Conservation (phyloP, 169 alveolate genomes). For the Plasmodium falciparum region DNA sequence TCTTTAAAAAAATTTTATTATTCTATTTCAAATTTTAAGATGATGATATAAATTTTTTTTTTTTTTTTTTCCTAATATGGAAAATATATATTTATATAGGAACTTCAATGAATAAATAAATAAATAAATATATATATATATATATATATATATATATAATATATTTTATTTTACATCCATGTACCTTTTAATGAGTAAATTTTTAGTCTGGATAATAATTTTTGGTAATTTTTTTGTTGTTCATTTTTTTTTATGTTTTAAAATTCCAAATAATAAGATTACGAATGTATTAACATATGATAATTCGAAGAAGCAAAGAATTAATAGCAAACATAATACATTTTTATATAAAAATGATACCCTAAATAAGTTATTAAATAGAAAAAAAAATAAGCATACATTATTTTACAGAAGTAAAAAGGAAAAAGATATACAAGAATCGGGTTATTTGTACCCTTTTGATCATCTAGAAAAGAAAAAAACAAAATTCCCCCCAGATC, state of each 20-base stretch:
- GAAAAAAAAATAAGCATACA: constrained; percentile 2
- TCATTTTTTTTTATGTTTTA: constrained; percentile 14
- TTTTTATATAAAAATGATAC: neutral
- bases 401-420: constrained; percentile 51
- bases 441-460: constrained; percentile 71
- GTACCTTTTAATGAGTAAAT: constrained; percentile 44
- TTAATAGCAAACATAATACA: neutral
- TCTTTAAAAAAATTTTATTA: too few relatives aligned
- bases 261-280: neutral
- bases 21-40: too few relatives aligned
- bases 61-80: neutral
- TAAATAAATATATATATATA: constrained; percentile 25
- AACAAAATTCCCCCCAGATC: constrained; percentile 74
- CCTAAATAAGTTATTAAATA: neutral
- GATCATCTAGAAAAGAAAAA: constrained; percentile 72
- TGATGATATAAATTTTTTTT: neutral
- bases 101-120: constrained; percentile 7
- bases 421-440: constrained; percentile 58
- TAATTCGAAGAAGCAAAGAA: neutral
- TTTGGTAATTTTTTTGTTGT: constrained; percentile 18
- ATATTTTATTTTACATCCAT: neutral
- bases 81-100: neutral
- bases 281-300: neutral
- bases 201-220: neutral
- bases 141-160: neutral